Conservation (phyloP, 371 early-diverging fungal genomes). For the Vavraia culicis region DNA sequence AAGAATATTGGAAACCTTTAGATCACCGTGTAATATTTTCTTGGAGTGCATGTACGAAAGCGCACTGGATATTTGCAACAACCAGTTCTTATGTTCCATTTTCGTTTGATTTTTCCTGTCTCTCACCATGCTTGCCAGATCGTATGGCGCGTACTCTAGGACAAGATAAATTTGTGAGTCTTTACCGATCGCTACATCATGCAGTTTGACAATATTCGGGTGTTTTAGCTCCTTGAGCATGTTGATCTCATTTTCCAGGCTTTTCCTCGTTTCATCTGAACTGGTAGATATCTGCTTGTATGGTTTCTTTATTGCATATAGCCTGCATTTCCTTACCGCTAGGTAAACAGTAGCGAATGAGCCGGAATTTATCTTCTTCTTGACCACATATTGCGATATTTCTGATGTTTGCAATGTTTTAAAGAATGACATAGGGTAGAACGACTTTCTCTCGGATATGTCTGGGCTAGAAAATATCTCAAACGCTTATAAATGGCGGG, state of each 20-base stretch:
- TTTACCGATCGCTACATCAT: constrained; percentile 15
- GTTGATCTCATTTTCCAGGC: constrained; percentile 17
- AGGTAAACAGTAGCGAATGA: too few relatives aligned
- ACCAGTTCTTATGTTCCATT: constrained; percentile 25
- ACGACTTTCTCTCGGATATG: too few relatives aligned
- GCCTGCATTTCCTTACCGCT: too few relatives aligned
- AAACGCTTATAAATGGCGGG: too few relatives aligned
- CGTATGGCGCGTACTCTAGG: constrained; percentile 84
- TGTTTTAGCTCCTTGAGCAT: constrained; percentile 13
- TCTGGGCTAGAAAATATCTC: too few relatives aligned
- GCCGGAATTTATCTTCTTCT: too few relatives aligned
- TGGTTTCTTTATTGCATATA: too few relatives aligned
- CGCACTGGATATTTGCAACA: constrained; percentile 82
- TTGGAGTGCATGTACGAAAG: constrained; percentile 87
- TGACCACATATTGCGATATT: too few relatives aligned
- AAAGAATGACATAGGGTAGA: too few relatives aligned
- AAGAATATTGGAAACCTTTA: constrained; percentile 57
- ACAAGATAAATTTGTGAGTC: constrained; percentile 61
- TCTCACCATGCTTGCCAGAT: constrained; percentile 60
- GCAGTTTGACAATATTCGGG: constrained; percentile 10
- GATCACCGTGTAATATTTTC: constrained; percentile 78
- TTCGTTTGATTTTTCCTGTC: background rate
- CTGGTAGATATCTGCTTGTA: too few relatives aligned
- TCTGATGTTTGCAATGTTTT: too few relatives aligned
- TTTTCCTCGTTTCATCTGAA: too few relatives aligned